Conservation (phyloP, 352 stramenopile species). For the Phytopythium kandeliae region DNA sequence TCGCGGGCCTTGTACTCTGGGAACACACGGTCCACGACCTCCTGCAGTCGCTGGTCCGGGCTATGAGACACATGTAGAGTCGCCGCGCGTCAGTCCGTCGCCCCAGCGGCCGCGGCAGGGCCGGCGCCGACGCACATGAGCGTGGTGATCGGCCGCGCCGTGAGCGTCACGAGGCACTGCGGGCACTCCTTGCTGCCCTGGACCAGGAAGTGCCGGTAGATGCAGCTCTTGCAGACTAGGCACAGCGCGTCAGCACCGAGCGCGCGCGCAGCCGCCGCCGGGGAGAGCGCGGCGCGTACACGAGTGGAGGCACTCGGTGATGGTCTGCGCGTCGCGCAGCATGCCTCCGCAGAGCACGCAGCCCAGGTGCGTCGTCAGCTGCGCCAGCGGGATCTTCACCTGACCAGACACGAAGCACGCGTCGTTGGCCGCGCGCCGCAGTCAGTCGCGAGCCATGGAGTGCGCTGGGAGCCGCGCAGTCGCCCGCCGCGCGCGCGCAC, state of each 20-base stretch:
- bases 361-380: conserved; percentile 57
- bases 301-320: conserved; percentile 78
- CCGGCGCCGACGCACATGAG: conserved; percentile 34
- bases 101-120: too few relatives aligned
- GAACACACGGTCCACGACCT: conserved; percentile 73
- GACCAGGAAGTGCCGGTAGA: conserved; percentile 71
- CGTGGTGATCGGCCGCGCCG: conserved; percentile 45
- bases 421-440: background rate
- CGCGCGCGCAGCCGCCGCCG: background rate
- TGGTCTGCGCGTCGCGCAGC: conserved; percentile 71
- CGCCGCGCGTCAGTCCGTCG: too few relatives aligned
- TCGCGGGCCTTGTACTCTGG: conserved; percentile 55
- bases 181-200: conserved; percentile 52
- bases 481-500: conserved; percentile 7
- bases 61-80: conserved; percentile 17
- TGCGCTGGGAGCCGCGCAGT: background rate
- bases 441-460: background rate
- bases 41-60: conserved; percentile 67
- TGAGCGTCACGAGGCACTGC: conserved; percentile 52
- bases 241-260: background rate
- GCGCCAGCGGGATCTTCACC: conserved; percentile 42
- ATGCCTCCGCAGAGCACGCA: conserved; percentile 66
- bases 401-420: conserved; percentile 10
- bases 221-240: conserved; percentile 84
- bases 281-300: conserved; percentile 27